phyloP scores from a whole-genome alignment of 768 basidiomycete species.

The Boletus rex-veris region DNA sequence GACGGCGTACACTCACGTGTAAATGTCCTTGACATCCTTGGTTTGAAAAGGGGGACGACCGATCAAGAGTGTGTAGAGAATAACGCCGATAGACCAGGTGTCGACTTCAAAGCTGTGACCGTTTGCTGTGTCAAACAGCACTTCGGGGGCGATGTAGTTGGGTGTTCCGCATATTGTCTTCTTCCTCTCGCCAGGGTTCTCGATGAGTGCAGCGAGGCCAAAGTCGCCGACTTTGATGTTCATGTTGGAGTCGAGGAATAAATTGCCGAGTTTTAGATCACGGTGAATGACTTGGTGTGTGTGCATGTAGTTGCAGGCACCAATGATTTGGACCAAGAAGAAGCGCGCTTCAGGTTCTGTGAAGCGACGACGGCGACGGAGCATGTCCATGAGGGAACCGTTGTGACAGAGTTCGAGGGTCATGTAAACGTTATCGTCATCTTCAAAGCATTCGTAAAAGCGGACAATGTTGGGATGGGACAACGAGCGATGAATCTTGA shows the following conservation, averaged over 20 bases:
- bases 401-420: conserved; percentile 88
- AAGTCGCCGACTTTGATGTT: conserved; percentile 98
- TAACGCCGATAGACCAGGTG: conserved; percentile 96
- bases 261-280: conserved; percentile 93
- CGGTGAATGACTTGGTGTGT: conserved; percentile 95
- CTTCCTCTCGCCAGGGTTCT: conserved; percentile 94
- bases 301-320: conserved; percentile 98
- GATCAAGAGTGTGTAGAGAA: conserved; percentile 89
- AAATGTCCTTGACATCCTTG: conserved; percentile 95
- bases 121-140: conserved; percentile 91
- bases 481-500: conserved; percentile 92
- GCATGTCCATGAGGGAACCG: conserved; percentile 88
- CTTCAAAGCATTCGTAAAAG: conserved; percentile 95
- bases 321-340: conserved; percentile 92
- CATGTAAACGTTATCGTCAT: conserved; percentile 95
- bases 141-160: conserved; percentile 98
- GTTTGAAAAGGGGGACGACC: conserved; percentile 99
- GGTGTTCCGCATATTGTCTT: conserved; percentile 99
- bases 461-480: conserved; percentile 89
- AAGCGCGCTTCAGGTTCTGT: conserved; percentile 91
- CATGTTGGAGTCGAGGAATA: conserved; percentile 90
- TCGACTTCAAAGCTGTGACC: conserved; percentile 99
- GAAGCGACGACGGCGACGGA: conserved; percentile 81
- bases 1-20: conserved; percentile 57
- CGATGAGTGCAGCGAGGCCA: conserved; percentile 93